Evolutionary conservation across 2,329 filamentous ascomycete genomes (phyloP), one percentile per base, ranked within the genome.

Genomic region (Colletotrichum acutatum): DNA sequence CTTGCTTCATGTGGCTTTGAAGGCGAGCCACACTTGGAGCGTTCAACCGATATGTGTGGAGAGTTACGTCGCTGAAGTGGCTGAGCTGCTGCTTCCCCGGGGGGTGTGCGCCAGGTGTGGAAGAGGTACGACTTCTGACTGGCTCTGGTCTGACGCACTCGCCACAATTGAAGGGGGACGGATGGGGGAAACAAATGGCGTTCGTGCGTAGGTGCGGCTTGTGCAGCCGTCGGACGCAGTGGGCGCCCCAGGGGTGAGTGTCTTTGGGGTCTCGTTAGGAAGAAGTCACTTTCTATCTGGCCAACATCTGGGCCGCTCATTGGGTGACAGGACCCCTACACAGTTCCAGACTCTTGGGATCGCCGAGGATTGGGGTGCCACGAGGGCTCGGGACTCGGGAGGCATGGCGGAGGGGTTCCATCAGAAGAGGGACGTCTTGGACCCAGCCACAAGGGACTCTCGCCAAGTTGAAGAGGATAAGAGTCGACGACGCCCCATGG

Each of bases 201-300:
- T 52, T 57, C 28, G 59, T 72, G 66, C n/a, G 66, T 49, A 26
- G 42, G 46, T 63, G 24, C 42, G 24, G 59, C 49, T 60, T 42
- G 19, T 70, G 59, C 59, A 69, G 65, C 64, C 54, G n/a, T 54
- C 52, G 28, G n/a, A 7, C 24, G 66, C 58, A n/a, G 28, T 58
- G 66, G 34, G 42, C 57, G 37, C 62, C 63, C 26, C 37, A 60
- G 59, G 65, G 66, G 66, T 49, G 54, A 42, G 52, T 56, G 64
- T 22, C 37, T 68, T 28, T 62, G 66, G 71, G 37, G 71, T 74
- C 62, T 49, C 59, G 42, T 62, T 71, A 63, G 62, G 53, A 57
- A 56, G 58, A 75, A 69, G 74, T 75, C 74, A 75, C 74, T 74
- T 28, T 75, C 74, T 74, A 75, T 75, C 74, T 66, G 42, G 60